phyloP scores from a whole-genome alignment of 495 filamentous ascomycete species.

The Saxispiralis lemnorum region DNA sequence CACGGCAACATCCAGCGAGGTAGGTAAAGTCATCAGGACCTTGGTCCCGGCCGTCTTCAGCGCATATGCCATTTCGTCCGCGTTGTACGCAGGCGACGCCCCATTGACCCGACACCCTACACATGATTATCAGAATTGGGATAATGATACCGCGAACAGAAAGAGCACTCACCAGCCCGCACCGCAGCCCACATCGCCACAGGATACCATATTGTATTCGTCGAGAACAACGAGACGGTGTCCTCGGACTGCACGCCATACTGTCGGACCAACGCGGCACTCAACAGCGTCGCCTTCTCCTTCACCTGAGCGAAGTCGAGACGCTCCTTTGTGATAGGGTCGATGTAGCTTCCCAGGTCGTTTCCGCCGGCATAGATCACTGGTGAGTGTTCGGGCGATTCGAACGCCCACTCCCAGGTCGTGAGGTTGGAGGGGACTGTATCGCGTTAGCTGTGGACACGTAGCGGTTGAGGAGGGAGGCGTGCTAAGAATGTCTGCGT shows the following conservation, averaged over 20 bases:
- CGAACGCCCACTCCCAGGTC: constrained; percentile 44
- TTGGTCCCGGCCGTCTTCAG: constrained; percentile 34
- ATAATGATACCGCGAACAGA: too few species aligned
- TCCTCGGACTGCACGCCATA: constrained; percentile 33
- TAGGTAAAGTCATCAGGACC: constrained; percentile 36
- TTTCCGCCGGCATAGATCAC: constrained; percentile 20
- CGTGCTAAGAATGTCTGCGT: constrained; percentile 12
- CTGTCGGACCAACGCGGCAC: constrained; percentile 34
- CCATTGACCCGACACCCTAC: constrained; percentile 33
- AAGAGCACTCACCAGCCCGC: constrained; percentile 19
- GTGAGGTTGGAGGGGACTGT: constrained; percentile 35
- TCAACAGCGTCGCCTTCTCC: constrained; percentile 33
- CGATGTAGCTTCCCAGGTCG: constrained; percentile 32
- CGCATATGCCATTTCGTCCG: constrained; percentile 44
- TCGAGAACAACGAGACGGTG: constrained; percentile 37
- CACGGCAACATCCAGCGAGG: constrained; percentile 31
- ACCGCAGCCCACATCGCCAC: constrained; percentile 37
- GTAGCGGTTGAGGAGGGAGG: background rate
- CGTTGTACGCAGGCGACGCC: constrained; percentile 39
- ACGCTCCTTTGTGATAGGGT: constrained; percentile 36
- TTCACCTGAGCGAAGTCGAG: constrained; percentile 36
- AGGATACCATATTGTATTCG: constrained; percentile 44
- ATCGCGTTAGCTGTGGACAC: constrained; percentile 6
- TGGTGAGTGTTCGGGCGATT: constrained; percentile 30
- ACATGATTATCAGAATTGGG: too few species aligned